A percentile compares a stretch with the other conserved stretches of the same genome.
Evolutionary conservation across 768 basidiomycete genomes (phyloP).

Genomic region (Tylopilus intermedius): DNA sequence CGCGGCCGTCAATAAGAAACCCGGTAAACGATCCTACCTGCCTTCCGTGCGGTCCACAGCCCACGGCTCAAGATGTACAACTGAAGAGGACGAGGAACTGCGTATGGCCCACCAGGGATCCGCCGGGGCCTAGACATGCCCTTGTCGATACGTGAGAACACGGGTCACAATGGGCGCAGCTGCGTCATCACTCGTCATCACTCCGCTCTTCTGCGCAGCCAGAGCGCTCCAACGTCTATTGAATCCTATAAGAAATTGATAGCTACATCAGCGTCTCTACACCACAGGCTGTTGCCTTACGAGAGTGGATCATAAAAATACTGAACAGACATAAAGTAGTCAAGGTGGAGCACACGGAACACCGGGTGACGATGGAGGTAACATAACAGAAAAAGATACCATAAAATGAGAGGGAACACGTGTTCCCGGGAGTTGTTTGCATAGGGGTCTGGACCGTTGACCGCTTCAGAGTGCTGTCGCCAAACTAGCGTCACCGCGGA

Average conservation of each 20-base stretch:
- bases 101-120: neutral
- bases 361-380: neutral
- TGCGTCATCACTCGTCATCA: neutral
- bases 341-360: slow-evolving; percentile 6
- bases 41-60: neutral
- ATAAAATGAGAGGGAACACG: neutral
- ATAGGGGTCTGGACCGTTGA: neutral
- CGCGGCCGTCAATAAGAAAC: slow-evolving; percentile 1
- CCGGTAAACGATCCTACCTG: neutral
- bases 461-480: slow-evolving; percentile 6
- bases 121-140: neutral
- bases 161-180: neutral
- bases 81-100: neutral
- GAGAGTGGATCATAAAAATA: slow-evolving; percentile 12
- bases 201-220: neutral
- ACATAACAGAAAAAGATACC: slow-evolving; percentile 1
- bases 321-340: slow-evolving; percentile 6
- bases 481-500: slow-evolving; percentile 29
- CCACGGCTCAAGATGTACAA: neutral
- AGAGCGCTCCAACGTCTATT: neutral
- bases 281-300: neutral
- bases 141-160: neutral
- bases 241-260: neutral
- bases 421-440: neutral
- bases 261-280: slow-evolving; percentile 7